Evolutionary conservation across 2,329 filamentous ascomycete species (phyloP), one percentile per base, ranked within the genome.

Genomic region (Phialocephala subalpina): DNA sequence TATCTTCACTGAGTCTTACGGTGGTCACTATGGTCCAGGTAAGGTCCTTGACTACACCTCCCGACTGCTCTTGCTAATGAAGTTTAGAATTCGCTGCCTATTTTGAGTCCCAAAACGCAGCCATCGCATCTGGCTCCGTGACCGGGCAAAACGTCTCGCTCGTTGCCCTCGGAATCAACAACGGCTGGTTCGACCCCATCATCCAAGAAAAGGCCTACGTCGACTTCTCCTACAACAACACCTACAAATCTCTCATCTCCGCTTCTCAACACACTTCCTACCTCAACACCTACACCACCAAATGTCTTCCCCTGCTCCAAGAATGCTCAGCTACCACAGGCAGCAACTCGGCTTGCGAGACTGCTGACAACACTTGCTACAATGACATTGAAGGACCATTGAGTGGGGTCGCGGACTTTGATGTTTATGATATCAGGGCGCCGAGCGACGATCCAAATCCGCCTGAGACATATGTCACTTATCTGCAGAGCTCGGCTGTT

Each of bases 301-400:
- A 72, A 14, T 82, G 81, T 67, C 69, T 78, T 0, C 80, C 82
- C 3, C 75, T 77, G 0, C 63, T 83, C 1, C 53, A 80, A 29
- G 64, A 77, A 57, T 84, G 82, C 70, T 69, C 72, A 6, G 60
- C 67, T 7, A 65, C 65, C 2, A 76, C 94, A 0, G 95, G 95
- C 5, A 97, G 92, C 12, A 97, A 84, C 35, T 86, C 86, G 56
- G 82, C 83, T 82, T 98, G 95, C n/a, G 94, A 91, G 72, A 90
- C 90, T 49, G 80, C 77, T 42, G 86, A 88, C 91, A 73, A 61
- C 22, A 62, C 58, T 1, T 68, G 66, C 59, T 63, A 63, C 22
- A 53, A 69, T 36, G 65, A 71, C 25, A 78, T 83, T 49, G 80
- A 82, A 63, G 71, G 73, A 8, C 72, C 73, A 6, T 73, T 81